Evolutionary conservation across 768 basidiomycete species (phyloP), one percentile per base, ranked within the genome.

Genomic region (Auricularia heimuer): DNA sequence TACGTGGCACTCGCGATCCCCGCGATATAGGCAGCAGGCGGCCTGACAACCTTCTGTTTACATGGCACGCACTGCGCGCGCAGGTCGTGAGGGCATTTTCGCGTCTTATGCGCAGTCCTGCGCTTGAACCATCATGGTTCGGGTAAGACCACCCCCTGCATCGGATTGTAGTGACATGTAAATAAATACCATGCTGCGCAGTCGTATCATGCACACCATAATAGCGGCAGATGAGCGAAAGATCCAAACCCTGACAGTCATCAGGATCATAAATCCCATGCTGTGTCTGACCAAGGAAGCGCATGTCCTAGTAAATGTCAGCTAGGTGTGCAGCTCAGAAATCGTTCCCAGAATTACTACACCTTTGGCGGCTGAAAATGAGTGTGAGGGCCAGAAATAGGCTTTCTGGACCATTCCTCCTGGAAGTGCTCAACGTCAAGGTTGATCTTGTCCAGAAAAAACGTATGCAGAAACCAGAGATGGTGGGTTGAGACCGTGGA

Each of bases 391-490:
- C 47, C 47, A 4, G 56, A 58, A 4, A 58, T 58, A 3, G 61
- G 65, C 14, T 66, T 61, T 4, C 44, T n/a, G 47, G 62, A 54
- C 65, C 65, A 66, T 6, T 21, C 42, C 3, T 42, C 24, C 58
- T 29, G 7, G 24, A 47, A 66, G 1, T 33, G 10, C 18, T 63
- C 62, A 4, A 54, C 36, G 35, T 66, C 65, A 1, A 3, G 1
- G 34, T 66, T 66, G 54, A 66, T 63, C 21, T 63, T 24, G 6
- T 60, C 21, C 8, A 66, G 54, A 54, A 63, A 66, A 3, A 66
- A 62, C 3, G 34, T 16, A 18, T 66, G 65, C 14, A 66, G 39
- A 0, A 66, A 62, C 65, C 65, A 66, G 11, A 63, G 33, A 24
- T 66, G 65, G 29, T 24, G 35, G 18, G 62, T 66, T 54, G 8